Evolutionary conservation across 2,329 filamentous ascomycete species (phyloP).

Genomic region (Zymoseptoria tritici): DNA sequence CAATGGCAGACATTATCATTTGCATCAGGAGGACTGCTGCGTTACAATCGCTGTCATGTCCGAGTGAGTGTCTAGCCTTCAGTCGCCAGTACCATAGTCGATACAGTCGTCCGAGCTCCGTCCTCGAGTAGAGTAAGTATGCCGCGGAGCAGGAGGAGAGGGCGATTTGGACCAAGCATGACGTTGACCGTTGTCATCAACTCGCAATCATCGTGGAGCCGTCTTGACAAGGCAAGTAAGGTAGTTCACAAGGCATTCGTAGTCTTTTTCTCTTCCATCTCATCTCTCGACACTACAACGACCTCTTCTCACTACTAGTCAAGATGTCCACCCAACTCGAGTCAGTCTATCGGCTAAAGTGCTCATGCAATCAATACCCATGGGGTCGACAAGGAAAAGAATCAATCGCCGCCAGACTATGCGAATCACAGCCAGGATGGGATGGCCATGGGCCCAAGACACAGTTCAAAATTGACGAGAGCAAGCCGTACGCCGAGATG

Average conservation of each 20-base stretch:
- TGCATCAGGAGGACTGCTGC: no score
- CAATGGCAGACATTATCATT: no score
- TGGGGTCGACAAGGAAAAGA: conserved; percentile 64
- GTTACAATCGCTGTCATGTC: no score
- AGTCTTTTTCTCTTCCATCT: neutral
- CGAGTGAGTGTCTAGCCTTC: no score
- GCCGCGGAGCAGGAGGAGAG: no score
- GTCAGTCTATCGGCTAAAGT: conserved; percentile 48
- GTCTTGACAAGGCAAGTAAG: neutral
- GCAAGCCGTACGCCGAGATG: conserved; percentile 57
- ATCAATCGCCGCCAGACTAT: conserved; percentile 59
- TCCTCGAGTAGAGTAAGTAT: no score
- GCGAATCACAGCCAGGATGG: conserved; percentile 54
- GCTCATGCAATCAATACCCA: conserved; percentile 54
- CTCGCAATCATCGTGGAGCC: neutral
- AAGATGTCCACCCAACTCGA: conserved; percentile 38
- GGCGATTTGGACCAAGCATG: neutral
- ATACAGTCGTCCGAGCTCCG: no score
- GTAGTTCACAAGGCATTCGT: neutral
- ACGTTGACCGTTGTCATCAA: neutral
- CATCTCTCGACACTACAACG: neutral
- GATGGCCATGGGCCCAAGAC: conserved; percentile 30
- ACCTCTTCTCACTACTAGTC: neutral
- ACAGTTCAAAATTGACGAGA: conserved; percentile 57
- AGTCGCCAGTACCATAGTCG: no score